Evolutionary conservation across 75 land plant genomes (phyloP).

Genomic region (Sequoiadendron giganteum): DNA sequence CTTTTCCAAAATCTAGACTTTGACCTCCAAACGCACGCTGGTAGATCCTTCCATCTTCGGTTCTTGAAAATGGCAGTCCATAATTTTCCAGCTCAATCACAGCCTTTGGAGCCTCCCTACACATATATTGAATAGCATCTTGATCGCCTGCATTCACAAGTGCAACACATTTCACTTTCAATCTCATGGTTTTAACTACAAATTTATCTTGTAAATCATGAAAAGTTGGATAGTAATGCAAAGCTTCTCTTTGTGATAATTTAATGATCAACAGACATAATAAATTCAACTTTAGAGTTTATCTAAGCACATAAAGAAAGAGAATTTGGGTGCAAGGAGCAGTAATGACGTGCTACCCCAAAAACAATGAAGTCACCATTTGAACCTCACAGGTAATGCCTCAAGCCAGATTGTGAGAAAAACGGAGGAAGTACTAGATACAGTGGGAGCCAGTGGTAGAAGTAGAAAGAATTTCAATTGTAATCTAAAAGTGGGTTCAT

Average conservation of each 20-base stretch:
- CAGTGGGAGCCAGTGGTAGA: too few species aligned
- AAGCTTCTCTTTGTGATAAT: not conserved
- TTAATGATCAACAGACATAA: not conserved
- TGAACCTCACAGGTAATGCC: too few species aligned
- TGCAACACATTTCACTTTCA: not conserved
- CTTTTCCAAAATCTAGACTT: conserved; percentile 95
- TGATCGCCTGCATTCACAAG: conserved; percentile 73
- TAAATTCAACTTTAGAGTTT: not conserved
- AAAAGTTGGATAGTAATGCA: not conserved
- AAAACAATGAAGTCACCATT: too few species aligned
- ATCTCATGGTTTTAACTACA: not conserved
- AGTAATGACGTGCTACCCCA: too few species aligned
- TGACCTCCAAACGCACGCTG: conserved; percentile 99
- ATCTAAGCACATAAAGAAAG: not conserved
- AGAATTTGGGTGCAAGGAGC: too few species aligned
- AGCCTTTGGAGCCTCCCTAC: conserved; percentile 97
- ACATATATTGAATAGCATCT: conserved; percentile 99
- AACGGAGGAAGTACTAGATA: too few species aligned
- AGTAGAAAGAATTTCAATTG: too few species aligned
- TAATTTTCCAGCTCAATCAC: conserved; percentile 97
- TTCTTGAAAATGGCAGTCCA: conserved; percentile 95
- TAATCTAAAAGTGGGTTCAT: too few species aligned
- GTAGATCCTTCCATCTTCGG: conserved; percentile 96
- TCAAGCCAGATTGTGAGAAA: too few species aligned
- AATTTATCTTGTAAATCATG: not conserved